A percentile compares a stretch with the other conserved stretches of the same genome.
These are phyloP conservation scores for Aspergillus ellipticus DNA, from an alignment of 495 filamentous ascomycete genomes.

Conservation along the genomic window DNA sequence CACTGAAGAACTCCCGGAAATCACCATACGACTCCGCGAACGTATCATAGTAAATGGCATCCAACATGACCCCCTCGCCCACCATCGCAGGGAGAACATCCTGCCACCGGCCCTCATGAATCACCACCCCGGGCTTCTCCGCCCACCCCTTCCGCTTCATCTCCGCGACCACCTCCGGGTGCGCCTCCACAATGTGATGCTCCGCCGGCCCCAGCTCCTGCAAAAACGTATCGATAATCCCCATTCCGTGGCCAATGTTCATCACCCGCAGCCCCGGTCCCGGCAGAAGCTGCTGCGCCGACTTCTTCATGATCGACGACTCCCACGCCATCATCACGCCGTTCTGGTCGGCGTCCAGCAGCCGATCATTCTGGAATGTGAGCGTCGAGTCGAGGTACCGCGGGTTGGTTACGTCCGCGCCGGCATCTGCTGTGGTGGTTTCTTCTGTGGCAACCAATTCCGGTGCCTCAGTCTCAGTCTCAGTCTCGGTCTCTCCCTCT, in stretches of 20 bases:
- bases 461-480: not conserved
- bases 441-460: not conserved
- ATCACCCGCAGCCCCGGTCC: constrained; percentile 63
- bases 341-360: constrained; percentile 78
- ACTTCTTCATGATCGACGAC: constrained; percentile 78
- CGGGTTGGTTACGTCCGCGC: constrained; percentile 49
- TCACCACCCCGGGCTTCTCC: constrained; percentile 57
- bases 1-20: constrained; percentile 81
- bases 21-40: constrained; percentile 90
- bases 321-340: constrained; percentile 99
- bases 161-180: constrained; percentile 71
- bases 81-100: constrained; percentile 71
- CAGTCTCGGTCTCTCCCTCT: constrained; percentile 22
- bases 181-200: constrained; percentile 92
- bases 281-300: constrained; percentile 62
- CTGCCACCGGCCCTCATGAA: constrained; percentile 81
- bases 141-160: constrained; percentile 63
- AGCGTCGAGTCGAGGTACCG: constrained; percentile 76
- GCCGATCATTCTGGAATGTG: constrained; percentile 66
- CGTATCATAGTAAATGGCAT: constrained; percentile 97
- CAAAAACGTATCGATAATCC: constrained; percentile 86
- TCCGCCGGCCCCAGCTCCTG: constrained; percentile 57
- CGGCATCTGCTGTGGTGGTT: not conserved
- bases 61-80: constrained; percentile 66
- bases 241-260: constrained; percentile 96